A percentile compares a stretch with the other conserved stretches of the same genome.
Conservation (phyloP, 306 rosid species). For the Cucumis sativus region DNA sequence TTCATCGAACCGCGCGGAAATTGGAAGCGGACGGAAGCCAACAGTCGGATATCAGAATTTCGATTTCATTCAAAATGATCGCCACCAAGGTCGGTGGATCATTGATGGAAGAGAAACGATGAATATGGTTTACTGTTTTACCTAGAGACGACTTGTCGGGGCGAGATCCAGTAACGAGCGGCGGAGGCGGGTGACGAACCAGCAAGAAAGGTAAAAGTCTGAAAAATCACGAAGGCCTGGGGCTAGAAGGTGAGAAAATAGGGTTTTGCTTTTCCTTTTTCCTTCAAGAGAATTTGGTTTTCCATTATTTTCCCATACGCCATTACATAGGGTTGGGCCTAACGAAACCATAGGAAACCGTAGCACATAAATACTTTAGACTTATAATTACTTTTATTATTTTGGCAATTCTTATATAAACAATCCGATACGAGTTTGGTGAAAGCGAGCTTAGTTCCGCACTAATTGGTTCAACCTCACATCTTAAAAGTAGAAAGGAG, state of each 20-base stretch:
- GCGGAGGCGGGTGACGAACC: background rate
- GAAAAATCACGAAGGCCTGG: background rate
- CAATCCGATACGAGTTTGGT: too few species aligned
- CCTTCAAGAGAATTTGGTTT: background rate
- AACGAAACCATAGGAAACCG: background rate
- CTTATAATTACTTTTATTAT: too few species aligned
- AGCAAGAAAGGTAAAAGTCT: background rate
- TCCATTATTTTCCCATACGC: background rate
- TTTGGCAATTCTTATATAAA: too few species aligned
- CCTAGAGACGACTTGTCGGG: background rate
- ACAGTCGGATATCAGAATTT: background rate
- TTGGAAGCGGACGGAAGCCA: background rate
- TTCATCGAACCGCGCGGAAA: background rate
- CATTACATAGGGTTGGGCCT: background rate
- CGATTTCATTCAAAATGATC: background rate
- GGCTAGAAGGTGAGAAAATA: background rate
- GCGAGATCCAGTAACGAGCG: background rate
- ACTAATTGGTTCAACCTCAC: too few species aligned
- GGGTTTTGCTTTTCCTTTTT: background rate
- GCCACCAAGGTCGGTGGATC: background rate
- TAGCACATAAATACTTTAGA: too few species aligned
- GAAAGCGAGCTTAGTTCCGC: too few species aligned
- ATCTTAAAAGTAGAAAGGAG: fast-evolving
- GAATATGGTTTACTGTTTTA: background rate
- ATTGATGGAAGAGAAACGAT: background rate